Percentiles rank a stretch among this genome's conserved stretches.
Conservation (phyloP, 1,139 yeast genomes). For the Geotrichum siamense region DNA sequence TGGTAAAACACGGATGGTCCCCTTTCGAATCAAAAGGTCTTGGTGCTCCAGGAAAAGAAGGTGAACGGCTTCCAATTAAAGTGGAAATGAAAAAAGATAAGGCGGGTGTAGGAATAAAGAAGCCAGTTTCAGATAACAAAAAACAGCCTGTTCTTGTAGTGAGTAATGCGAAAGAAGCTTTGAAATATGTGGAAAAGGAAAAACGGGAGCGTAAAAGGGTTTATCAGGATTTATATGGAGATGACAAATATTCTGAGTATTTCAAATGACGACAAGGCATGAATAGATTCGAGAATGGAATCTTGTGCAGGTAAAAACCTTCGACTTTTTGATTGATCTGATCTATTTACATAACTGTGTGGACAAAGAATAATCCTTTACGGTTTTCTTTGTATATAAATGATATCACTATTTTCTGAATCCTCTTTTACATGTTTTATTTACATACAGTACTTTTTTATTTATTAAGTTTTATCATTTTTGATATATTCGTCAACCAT, state of each 20-base stretch:
- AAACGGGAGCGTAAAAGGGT: constrained; percentile 18
- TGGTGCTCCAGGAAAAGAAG: constrained; percentile 26
- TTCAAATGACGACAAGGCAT: too few species aligned
- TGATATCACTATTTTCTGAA: too few species aligned
- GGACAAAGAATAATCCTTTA: too few species aligned
- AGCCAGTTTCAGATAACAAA: neutral
- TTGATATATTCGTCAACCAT: too few species aligned
- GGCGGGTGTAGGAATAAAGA: constrained; percentile 22
- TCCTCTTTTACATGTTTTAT: too few species aligned
- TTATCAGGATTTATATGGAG: constrained; percentile 19
- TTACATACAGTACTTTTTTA: too few species aligned
- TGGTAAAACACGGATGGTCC: constrained; percentile 26
- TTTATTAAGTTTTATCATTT: too few species aligned
- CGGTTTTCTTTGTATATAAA: too few species aligned
- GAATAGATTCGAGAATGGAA: too few species aligned
- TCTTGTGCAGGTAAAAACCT: too few species aligned
- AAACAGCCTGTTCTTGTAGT: constrained; percentile 2
- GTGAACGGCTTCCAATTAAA: constrained; percentile 23
- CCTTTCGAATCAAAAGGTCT: constrained; percentile 23
- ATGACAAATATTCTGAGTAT: constrained; percentile 7
- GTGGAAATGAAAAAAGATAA: constrained; percentile 20
- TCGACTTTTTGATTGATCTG: too few species aligned
- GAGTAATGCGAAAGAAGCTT: constrained; percentile 16
- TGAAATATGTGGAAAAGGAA: constrained; percentile 12
- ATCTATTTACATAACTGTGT: too few species aligned